phyloP scores from a whole-genome alignment of 768 basidiomycete species.

The Kwoniella mangroviensis region DNA sequence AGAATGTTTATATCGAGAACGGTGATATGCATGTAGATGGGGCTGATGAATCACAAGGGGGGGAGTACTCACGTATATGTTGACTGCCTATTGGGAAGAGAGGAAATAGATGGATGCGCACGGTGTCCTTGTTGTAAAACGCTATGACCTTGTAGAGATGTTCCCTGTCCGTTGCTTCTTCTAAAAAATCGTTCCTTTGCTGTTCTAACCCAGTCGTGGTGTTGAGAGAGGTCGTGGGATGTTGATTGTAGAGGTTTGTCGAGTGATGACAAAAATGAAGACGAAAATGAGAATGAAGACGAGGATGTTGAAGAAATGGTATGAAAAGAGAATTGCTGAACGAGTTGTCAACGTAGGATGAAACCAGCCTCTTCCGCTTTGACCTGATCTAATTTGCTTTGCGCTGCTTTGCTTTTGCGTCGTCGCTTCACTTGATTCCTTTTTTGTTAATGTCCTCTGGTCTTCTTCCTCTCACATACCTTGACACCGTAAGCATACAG shows the following conservation, averaged over 20 bases:
- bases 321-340: not conserved
- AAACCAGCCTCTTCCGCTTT: constrained; percentile 17
- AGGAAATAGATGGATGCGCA: constrained; percentile 4
- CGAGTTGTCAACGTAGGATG: not conserved
- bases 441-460: not conserved
- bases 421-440: not conserved
- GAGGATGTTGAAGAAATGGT: not conserved
- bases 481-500: not conserved
- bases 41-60: not conserved
- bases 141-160: constrained; percentile 6
- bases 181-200: not conserved
- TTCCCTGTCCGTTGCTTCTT: constrained; percentile 6
- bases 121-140: constrained; percentile 1
- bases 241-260: not conserved
- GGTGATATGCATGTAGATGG: not conserved
- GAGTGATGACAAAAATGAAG: not conserved
- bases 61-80: constrained; percentile 10
- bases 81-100: not conserved
- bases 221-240: not conserved
- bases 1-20: not conserved
- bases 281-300: not conserved
- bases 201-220: no score
- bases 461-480: constrained; percentile 1
- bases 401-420: not conserved
- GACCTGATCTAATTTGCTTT: constrained; percentile 8